A percentile compares a stretch with the other conserved stretches of the same genome.
Conservation (phyloP, 108 stramenopile species). For the Nitzschia sp. region DNA sequence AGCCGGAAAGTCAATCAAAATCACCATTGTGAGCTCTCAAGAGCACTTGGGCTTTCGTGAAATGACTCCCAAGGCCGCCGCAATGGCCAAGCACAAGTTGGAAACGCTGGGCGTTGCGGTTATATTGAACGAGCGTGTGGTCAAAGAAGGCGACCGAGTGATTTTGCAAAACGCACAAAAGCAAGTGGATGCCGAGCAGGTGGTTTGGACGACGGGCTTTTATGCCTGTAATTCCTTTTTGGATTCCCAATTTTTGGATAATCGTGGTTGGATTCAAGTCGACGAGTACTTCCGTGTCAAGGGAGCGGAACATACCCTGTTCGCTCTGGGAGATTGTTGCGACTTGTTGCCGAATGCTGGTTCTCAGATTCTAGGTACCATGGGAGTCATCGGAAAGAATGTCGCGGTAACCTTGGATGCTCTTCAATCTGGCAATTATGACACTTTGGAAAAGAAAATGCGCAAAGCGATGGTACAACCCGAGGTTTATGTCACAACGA, state of each 20-base stretch:
- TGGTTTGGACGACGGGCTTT: slow-evolving; percentile 30
- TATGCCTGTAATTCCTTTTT: slow-evolving; percentile 26
- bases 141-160: slow-evolving; percentile 7
- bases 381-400: slow-evolving; percentile 21
- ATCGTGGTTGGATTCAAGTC: slow-evolving; percentile 27
- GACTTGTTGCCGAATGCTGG: slow-evolving; percentile 27
- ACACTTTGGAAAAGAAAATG: slow-evolving; percentile 10
- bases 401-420: slow-evolving; percentile 16
- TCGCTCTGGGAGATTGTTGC: slow-evolving; percentile 38
- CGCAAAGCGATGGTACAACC: slow-evolving; percentile 2
- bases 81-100: slow-evolving; percentile 21
- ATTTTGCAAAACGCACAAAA: slow-evolving; percentile 8
- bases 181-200: slow-evolving; percentile 18
- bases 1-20: not conserved
- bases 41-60: slow-evolving; percentile 12
- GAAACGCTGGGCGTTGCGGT: slow-evolving; percentile 24
- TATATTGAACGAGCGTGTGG: slow-evolving; percentile 26
- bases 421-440: not conserved
- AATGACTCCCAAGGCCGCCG: slow-evolving; percentile 11
- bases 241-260: slow-evolving; percentile 17
- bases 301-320: slow-evolving; percentile 20
- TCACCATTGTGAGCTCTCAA: slow-evolving; percentile 23
- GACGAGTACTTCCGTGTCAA: slow-evolving; percentile 34
- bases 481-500: slow-evolving; percentile 20
- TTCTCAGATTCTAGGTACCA: slow-evolving; percentile 3